Evolutionary conservation across 148 eudicot genomes (phyloP).

Genomic region (Chenopodium formosanum): DNA sequence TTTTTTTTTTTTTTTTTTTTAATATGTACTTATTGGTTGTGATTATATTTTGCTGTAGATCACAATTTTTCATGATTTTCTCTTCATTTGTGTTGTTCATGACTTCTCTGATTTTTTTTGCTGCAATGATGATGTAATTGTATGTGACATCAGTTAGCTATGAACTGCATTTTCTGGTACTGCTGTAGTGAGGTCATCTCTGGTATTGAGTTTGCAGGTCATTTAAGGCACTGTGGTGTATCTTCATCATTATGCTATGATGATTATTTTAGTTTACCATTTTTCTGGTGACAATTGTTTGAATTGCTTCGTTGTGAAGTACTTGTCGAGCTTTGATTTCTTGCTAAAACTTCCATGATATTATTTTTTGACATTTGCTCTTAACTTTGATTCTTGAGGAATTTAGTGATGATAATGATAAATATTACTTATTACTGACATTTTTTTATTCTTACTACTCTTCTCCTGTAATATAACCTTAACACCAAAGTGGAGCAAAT

Average conservation of each 20-base stretch:
- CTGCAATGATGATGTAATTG: too few relatives aligned
- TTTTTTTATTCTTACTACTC: not conserved
- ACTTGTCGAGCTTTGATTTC: not conserved
- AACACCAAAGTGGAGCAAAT: not conserved
- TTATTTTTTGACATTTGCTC: too few relatives aligned
- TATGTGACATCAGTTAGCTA: not conserved
- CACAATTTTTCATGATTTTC: not conserved
- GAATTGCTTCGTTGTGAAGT: not conserved
- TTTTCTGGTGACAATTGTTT: not conserved
- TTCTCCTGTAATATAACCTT: not conserved
- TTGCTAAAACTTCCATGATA: not conserved
- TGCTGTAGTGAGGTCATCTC: not conserved
- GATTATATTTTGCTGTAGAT: not conserved
- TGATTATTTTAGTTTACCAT: not conserved
- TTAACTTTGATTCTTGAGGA: too few relatives aligned
- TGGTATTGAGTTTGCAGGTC: not conserved
- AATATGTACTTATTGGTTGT: not conserved
- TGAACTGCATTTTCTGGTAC: not conserved
- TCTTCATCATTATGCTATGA: not conserved
- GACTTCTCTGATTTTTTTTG: not conserved
- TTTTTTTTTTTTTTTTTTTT: too few relatives aligned
- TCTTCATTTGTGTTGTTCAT: not conserved
- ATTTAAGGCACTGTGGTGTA: not conserved
- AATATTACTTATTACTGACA: not conserved
- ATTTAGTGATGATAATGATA: not conserved